Evolutionary conservation across 192 early-diverging fungal species (phyloP).

Genomic region (Podila minutissima): DNA sequence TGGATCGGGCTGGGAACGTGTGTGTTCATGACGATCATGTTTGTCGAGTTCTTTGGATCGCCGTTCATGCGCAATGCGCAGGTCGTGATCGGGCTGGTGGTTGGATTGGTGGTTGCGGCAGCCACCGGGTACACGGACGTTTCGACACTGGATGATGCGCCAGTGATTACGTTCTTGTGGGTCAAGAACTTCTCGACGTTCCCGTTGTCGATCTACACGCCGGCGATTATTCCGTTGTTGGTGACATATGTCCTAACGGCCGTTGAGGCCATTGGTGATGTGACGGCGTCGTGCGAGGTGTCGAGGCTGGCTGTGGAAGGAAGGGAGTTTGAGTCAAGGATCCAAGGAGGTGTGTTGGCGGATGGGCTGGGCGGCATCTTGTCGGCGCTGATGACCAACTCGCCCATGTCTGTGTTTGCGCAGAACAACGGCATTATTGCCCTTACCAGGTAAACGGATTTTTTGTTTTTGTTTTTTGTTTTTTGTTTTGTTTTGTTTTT

Average conservation of each 20-base stretch:
- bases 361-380: slow-evolving; percentile 61
- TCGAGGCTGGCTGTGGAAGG: slow-evolving; percentile 62
- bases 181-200: slow-evolving; percentile 59
- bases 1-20: slow-evolving; percentile 61
- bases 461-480: not conserved
- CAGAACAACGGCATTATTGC: slow-evolving; percentile 68
- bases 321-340: slow-evolving; percentile 56
- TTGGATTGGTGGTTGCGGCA: slow-evolving; percentile 62
- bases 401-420: slow-evolving; percentile 62
- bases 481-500: not conserved
- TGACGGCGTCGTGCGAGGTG: slow-evolving; percentile 65
- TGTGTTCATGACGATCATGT: slow-evolving; percentile 62
- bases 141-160: slow-evolving; percentile 51
- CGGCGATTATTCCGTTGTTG: slow-evolving; percentile 57
- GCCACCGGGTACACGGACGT: slow-evolving; percentile 60
- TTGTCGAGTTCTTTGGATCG: slow-evolving; percentile 64
- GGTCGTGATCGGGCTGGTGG: slow-evolving; percentile 58
- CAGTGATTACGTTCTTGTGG: slow-evolving; percentile 63
- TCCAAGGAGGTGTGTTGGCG: slow-evolving; percentile 65
- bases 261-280: slow-evolving; percentile 62
- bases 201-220: slow-evolving; percentile 61
- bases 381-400: slow-evolving; percentile 63
- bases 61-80: slow-evolving; percentile 64
- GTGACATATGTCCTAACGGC: slow-evolving; percentile 58
- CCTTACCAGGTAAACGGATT: slow-evolving; percentile 50